Evolutionary conservation across 768 basidiomycete genomes (phyloP), one percentile per base, ranked within the genome.

Genomic region (Suillus paluster): DNA sequence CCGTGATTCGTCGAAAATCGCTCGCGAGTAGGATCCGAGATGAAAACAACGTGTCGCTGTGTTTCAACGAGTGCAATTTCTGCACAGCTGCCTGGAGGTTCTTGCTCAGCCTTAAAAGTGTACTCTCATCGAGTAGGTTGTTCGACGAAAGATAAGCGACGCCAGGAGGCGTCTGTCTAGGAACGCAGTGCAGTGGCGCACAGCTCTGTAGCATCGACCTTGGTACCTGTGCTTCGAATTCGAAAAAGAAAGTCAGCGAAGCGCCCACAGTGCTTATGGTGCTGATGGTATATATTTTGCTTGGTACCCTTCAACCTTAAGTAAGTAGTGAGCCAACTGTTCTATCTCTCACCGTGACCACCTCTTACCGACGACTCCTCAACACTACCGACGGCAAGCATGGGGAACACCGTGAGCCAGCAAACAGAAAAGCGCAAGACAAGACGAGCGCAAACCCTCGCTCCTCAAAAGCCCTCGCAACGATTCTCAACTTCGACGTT

Each of bases 361-460:
- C 5, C 50, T 33, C 41, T 41, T 49, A 39, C 23, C 59, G 17
- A 17, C 33, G 25, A 50, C 17, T 39, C 38, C 1, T 46, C 11
- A 5, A 55, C 19, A 42, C 39, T 27, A 48, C 30, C 39, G 53
- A 53, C 41, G 36, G 34, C 17, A 12, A 53, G 11, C 54, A 75
- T 75, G 73, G 73, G 73, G 58, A 59, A 65, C 23, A 72, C 60
- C 66, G 65, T 69, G 0, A 75, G 73, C 39, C 73, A 69, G 7
- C 63, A 54, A 46, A 53, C 59, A 30, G 70, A 73, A 46, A 70
- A 67, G 46, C 70, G 56, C 54, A 73, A 62, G 39, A 27, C 19
- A 14, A 75, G 64, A 57, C 73, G 70, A 2, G 70, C 71, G 38
- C 56, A 58, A 45, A 68, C 75, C 52, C 58, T 73, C 59, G 44